These are phyloP conservation scores for Aspergillus olivimuriae DNA, from an alignment of 495 filamentous ascomycete species.

Conservation along the genomic window DNA sequence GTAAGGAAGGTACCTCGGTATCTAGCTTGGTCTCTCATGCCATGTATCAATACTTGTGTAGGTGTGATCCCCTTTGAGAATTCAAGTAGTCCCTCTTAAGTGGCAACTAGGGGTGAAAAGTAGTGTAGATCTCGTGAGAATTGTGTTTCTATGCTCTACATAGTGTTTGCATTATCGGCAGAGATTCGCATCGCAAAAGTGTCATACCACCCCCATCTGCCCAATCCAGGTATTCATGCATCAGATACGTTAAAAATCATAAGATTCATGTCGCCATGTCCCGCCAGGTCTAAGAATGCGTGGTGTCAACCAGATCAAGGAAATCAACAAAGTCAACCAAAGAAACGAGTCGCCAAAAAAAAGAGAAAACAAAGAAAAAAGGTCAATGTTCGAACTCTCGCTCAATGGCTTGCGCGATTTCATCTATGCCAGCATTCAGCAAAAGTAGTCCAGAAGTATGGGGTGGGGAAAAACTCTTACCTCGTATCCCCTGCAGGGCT, in stretches of 20 bases:
- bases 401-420: slow-evolving; percentile 7
- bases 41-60: too few relatives aligned
- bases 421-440: slow-evolving; percentile 5
- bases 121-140: too few relatives aligned
- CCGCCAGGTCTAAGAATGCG: not conserved
- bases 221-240: not conserved
- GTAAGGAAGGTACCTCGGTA: too few relatives aligned
- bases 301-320: not conserved
- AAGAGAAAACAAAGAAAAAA: not conserved
- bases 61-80: too few relatives aligned
- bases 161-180: too few relatives aligned
- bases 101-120: too few relatives aligned
- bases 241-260: not conserved
- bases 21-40: too few relatives aligned
- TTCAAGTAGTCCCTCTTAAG: too few relatives aligned
- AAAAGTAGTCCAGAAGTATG: too few relatives aligned
- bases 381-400: slow-evolving; percentile 1
- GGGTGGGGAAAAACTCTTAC: not conserved
- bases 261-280: not conserved
- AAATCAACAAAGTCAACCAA: not conserved
- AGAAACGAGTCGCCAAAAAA: not conserved
- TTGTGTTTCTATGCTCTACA: too few relatives aligned
- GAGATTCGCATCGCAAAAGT: too few relatives aligned
- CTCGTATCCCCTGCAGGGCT: slow-evolving; percentile 8
- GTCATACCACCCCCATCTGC: too few relatives aligned